Evolutionary conservation across 2,329 filamentous ascomycete genomes (phyloP), one percentile per base, ranked within the genome.

Genomic region (Pezicula neosporulosa): DNA sequence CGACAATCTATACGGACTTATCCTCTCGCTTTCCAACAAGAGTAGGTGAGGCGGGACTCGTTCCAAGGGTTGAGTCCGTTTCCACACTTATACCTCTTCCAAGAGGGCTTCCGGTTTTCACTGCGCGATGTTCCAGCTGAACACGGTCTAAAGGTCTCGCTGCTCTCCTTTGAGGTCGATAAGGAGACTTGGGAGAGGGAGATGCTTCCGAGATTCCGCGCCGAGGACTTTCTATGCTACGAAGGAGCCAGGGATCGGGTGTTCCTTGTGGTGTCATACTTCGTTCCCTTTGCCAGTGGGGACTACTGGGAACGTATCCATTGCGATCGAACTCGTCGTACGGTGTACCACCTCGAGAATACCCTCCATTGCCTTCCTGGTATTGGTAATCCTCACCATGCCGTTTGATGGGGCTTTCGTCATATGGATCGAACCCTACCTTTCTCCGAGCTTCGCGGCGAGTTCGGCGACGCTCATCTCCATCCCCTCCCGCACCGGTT

Each of bases 361-460:
- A 55, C 24, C 52, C 47, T 3, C 62, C 53, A 56, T 57, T 54
- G 8, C 63, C 35, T 43, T 58, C 30, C 52, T 72, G 67, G 49
- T 80, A 77, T 44, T 83, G 76, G 57, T 87, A 86, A n/a, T 84
- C 82, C 62, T 88, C 85, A 2, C 82, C 82, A 16, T 55, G 54
- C 21, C 53, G 73, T 63, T 88, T 88, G 47, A 88, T 73, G 0
- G 85, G 85, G 51, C 81, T 85, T 63, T 89, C 85, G 53, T 88
- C 82, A 64, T 88, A 89, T 0, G 85, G 85, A 63, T 89, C 85
- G 68, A 87, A 89, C 12, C 85, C 85, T 0, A 89, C 82, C 44
- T 81, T 73, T 45, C 76, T 70, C 19, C 81, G 68, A 4, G 85
- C 85, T 56, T 86, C 82, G 4, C 76, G 70, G 13, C 85, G 75